Evolutionary conservation across 1,284 basidiomycete species (phyloP), one percentile per base, ranked within the genome.

Genomic region (Ganoderma multipileum): DNA sequence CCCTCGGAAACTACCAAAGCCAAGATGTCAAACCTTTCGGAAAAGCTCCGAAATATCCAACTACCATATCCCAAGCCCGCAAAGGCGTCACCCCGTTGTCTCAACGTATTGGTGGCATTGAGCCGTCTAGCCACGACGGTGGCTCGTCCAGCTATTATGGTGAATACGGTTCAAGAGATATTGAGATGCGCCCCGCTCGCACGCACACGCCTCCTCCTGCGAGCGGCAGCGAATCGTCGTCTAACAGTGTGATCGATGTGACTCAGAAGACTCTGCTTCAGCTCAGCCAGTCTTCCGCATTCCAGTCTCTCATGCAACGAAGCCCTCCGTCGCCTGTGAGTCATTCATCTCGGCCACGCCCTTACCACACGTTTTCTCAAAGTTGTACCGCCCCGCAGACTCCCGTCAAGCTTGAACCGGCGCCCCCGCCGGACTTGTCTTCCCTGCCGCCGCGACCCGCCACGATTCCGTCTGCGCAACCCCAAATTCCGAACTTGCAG

Each of bases 261-360:
- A 70, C 72, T 61, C 72, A 73, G 63, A 68, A 71, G 41, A 71
- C 72, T 26, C 63, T 73, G 42, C 39, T 65, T 52, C 72, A 73
- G 41, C 60, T 73, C 23, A 73, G 72, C 58, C 72, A 73, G 44
- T 73, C 72, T 23, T 68, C 72, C 33, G 72, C 72, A 2, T 69
- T 73, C 42, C 68, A 72, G n/a, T 68, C 69, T 1, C 67, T 72
- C 14, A 41, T 72, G 54, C 69, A 71, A 54, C 65, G 65, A n/a
- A 28, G 39, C 9, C 28, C 52, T 20, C 30, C 58, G 4, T 28
- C 36, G 8, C 41, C 64, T 1, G 71, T 72, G 26, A 65, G 71
- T 26, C n/a, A 44, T 23, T 5, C 54, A 20, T 30, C 14, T 41
- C 18, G 33, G 2, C 44, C 20, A 12, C 28, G 58, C 28, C 28